phyloP scores from a whole-genome alignment of 2,329 filamentous ascomycete genomes.

The Davidsoniella neocaledoniae region DNA sequence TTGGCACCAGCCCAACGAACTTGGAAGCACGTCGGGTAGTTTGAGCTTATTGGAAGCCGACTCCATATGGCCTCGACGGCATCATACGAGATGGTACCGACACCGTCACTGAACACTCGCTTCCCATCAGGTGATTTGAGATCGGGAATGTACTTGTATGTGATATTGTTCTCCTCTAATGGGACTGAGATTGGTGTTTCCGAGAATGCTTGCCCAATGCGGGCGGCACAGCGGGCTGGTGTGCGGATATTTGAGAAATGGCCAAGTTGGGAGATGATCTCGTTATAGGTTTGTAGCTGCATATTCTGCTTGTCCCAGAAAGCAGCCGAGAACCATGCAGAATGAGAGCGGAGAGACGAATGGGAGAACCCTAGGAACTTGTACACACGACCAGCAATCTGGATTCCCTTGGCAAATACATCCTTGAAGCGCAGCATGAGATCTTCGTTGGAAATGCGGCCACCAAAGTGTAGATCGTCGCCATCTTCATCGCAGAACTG shows the following conservation, averaged over 20 bases:
- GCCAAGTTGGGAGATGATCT: conserved; percentile 32
- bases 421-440: conserved; percentile 44
- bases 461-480: conserved; percentile 35
- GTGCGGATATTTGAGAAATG: conserved; percentile 33
- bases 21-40: conserved; percentile 50
- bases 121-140: conserved; percentile 30
- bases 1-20: conserved; percentile 61
- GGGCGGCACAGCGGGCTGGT: conserved; percentile 39
- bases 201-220: conserved; percentile 53
- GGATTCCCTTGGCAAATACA: conserved; percentile 41
- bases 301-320: conserved; percentile 23
- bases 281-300: conserved; percentile 21
- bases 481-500: conserved; percentile 61
- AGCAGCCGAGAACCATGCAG: conserved; percentile 44
- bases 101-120: conserved; percentile 61
- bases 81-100: conserved; percentile 51
- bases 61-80: conserved; percentile 45
- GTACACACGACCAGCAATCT: conserved; percentile 45
- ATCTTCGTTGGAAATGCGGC: conserved; percentile 23
- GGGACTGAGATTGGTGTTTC: conserved; percentile 52
- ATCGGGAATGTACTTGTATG: conserved; percentile 26
- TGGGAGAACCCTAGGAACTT: conserved; percentile 64
- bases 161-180: conserved; percentile 24
- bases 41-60: conserved; percentile 28
- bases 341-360: conserved; percentile 56